Percentiles rank a stretch among this genome's conserved stretches.
Conservation (phyloP, 192 early-diverging fungal genomes). For the Physocladia obscura region DNA sequence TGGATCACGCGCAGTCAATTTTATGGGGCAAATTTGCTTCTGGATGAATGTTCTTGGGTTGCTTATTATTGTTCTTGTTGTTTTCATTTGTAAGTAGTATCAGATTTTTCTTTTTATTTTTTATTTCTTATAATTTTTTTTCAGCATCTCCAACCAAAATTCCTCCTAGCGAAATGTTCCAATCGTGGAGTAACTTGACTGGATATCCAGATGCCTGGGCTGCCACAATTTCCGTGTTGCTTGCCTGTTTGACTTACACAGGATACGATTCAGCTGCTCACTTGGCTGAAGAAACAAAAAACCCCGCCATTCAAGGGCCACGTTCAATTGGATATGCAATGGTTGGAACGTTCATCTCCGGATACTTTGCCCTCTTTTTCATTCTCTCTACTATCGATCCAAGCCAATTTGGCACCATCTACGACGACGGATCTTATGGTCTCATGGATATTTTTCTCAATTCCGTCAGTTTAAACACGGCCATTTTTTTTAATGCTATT, state of each 20-base stretch:
- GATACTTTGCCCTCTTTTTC: conserved; percentile 31
- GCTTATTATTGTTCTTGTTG: conserved; percentile 9
- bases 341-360: conserved; percentile 14
- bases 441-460: conserved; percentile 24
- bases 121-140: neutral
- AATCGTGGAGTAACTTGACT: conserved; percentile 25
- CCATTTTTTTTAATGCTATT: conserved; percentile 19
- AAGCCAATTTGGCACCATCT: neutral
- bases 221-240: conserved; percentile 21
- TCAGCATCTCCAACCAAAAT: conserved; percentile 23
- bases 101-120: neutral
- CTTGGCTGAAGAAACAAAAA: conserved; percentile 27
- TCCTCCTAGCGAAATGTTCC: neutral
- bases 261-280: conserved; percentile 32
- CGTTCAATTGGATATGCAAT: conserved; percentile 15
- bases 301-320: conserved; percentile 22
- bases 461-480: conserved; percentile 6
- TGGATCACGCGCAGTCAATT: conserved; percentile 8
- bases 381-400: conserved; percentile 25
- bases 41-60: conserved; percentile 24
- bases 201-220: conserved; percentile 29
- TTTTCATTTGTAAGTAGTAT: conserved; percentile 10
- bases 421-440: conserved; percentile 10
- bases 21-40: conserved; percentile 22
- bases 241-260: conserved; percentile 26